Evolutionary conservation across 148 eudicot species (phyloP).

Genomic region (Camellia sinensis): DNA sequence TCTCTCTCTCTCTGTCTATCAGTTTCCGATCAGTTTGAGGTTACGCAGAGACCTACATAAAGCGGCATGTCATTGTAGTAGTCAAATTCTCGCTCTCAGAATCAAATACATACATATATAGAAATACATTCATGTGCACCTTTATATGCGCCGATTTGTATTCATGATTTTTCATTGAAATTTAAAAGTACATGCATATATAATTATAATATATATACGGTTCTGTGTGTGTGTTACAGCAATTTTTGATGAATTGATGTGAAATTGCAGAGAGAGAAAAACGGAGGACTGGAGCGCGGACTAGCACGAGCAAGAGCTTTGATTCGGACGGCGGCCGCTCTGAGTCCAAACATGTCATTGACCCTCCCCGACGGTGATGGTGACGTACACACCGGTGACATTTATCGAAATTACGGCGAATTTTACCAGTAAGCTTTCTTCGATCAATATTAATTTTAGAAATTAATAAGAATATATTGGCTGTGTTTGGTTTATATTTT

Average conservation of each 20-base stretch:
- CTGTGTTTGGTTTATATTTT: no score
- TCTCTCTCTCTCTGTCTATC: no score
- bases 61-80: background rate
- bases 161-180: no score
- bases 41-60: background rate
- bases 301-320: slow-evolving; percentile 64
- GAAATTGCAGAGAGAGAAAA: slow-evolving; percentile 23
- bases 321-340: slow-evolving; percentile 42
- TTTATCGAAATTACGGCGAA: slow-evolving; percentile 60
- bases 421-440: slow-evolving; percentile 52
- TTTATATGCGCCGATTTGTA: background rate
- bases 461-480: no score
- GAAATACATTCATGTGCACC: no score
- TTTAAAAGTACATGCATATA: no score
- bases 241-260: no score
- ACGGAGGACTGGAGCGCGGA: slow-evolving; percentile 43
- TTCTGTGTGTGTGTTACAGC: no score
- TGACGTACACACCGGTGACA: slow-evolving; percentile 17
- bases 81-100: background rate
- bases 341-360: slow-evolving; percentile 29
- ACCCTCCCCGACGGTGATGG: background rate
- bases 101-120: background rate
- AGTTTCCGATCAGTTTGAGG: no score
- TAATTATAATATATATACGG: no score
- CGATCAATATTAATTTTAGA: background rate